Conservation (phyloP, 139 green algal species). For the Penium margaritaceum region DNA sequence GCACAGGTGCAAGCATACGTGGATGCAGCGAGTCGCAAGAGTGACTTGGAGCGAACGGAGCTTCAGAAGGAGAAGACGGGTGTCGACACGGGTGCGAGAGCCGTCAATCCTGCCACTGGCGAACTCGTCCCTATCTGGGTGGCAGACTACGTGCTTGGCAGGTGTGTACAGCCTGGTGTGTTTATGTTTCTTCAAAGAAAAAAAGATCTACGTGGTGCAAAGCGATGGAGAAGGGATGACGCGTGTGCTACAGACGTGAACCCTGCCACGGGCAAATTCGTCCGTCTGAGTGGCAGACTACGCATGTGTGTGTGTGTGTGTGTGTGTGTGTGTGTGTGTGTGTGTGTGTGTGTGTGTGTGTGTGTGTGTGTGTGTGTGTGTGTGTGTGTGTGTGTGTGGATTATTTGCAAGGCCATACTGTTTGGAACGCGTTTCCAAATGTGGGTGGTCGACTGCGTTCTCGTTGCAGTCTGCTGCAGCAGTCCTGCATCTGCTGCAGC, state of each 20-base stretch:
- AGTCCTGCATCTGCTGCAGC: neutral
- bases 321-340: neutral
- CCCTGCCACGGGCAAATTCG: neutral
- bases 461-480: too few species aligned
- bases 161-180: conserved; percentile 21
- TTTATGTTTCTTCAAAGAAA: neutral
- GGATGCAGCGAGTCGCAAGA: conserved; percentile 68
- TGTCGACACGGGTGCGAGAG: conserved; percentile 78
- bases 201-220: neutral
- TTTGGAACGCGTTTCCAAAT: too few species aligned
- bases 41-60: conserved; percentile 86
- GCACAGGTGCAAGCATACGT: conserved; percentile 70
- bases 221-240: too few species aligned
- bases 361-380: too few species aligned
- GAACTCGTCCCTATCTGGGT: conserved; percentile 82
- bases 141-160: conserved; percentile 92
- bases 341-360: too few species aligned
- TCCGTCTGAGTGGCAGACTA: neutral
- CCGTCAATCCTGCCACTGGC: conserved; percentile 75
- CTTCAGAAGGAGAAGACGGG: conserved; percentile 85
- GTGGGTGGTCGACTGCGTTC: too few species aligned
- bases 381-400: too few species aligned
- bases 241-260: too few species aligned
- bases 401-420: too few species aligned
- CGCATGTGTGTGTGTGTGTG: neutral